These are phyloP conservation scores for Aspergillus carlsbadensis DNA, from an alignment of 495 filamentous ascomycete genomes.

Conservation along the genomic window DNA sequence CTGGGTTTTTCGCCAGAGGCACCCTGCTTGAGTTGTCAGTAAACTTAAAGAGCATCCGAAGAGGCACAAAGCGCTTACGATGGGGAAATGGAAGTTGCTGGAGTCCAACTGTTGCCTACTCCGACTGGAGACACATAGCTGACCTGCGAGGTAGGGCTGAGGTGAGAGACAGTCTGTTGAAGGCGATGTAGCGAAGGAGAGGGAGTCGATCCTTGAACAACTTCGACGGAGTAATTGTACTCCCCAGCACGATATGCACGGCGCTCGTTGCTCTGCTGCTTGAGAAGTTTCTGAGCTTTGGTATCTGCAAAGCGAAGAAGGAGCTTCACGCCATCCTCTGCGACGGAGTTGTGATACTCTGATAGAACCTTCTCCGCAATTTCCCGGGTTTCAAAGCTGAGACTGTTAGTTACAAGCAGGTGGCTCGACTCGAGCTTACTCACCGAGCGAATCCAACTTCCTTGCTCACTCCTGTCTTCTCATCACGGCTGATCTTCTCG, in stretches of 20 bases:
- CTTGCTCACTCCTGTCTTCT: constrained; percentile 79
- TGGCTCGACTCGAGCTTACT: constrained; percentile 18
- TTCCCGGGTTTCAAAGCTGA: constrained; percentile 81
- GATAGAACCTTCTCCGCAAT: constrained; percentile 82
- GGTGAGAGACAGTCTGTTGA: constrained; percentile 30
- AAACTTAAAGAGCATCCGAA: not conserved
- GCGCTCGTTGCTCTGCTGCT: constrained; percentile 88
- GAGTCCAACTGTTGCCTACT: constrained; percentile 44
- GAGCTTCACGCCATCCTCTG: constrained; percentile 71
- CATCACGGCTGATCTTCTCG: constrained; percentile 88
- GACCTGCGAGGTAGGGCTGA: constrained; percentile 42
- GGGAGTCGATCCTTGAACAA: constrained; percentile 43
- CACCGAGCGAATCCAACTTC: constrained; percentile 97
- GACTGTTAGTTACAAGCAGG: not conserved
- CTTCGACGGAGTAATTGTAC: constrained; percentile 68
- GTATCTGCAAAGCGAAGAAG: constrained; percentile 97
- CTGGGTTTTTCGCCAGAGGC: constrained; percentile 35
- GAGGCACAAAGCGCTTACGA: constrained; percentile 34
- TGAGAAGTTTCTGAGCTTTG: constrained; percentile 90
- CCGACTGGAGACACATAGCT: constrained; percentile 44
- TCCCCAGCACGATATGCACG: constrained; percentile 92
- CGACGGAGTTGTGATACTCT: constrained; percentile 70
- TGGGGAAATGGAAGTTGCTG: constrained; percentile 50
- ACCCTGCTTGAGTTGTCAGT: constrained; percentile 34
- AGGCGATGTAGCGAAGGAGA: constrained; percentile 38